phyloP scores from a whole-genome alignment of 441 rosid species.

The Corymbia calophylla region DNA sequence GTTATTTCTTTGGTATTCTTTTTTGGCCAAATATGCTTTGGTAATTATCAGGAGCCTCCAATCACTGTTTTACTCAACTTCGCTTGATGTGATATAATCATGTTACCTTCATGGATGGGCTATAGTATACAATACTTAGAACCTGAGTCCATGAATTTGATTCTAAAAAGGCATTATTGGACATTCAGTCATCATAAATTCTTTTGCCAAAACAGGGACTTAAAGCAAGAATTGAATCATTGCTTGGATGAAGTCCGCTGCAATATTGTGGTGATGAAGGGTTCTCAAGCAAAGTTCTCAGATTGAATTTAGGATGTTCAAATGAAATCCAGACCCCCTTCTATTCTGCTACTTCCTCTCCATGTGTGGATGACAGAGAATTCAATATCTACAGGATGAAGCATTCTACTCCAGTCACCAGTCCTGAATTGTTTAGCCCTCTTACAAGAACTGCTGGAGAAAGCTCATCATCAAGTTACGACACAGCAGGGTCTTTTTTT shows the following conservation, averaged over 20 bases:
- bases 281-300: slow-evolving; percentile 53
- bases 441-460: slow-evolving; percentile 25
- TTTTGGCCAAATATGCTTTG: not conserved
- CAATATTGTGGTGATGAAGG: slow-evolving; percentile 55
- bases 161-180: not conserved
- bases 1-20: not conserved
- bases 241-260: slow-evolving; percentile 67
- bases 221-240: slow-evolving; percentile 53
- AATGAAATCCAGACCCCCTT: slow-evolving; percentile 48
- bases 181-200: not conserved
- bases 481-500: slow-evolving; percentile 23
- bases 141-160: not conserved
- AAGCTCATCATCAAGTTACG: slow-evolving; percentile 27
- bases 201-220: slow-evolving; percentile 38
- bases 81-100: not conserved
- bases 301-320: slow-evolving; percentile 49
- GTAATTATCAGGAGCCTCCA: not conserved
- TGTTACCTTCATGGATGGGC: not conserved
- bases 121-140: not conserved
- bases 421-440: slow-evolving; percentile 50
- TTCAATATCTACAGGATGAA: slow-evolving; percentile 28
- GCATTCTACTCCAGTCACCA: slow-evolving; percentile 61
- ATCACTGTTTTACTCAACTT: not conserved
- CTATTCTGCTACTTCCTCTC: slow-evolving; percentile 49
- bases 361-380: slow-evolving; percentile 18